Conservation (phyloP, 495 filamentous ascomycete species). For the Penicillium salamii region DNA sequence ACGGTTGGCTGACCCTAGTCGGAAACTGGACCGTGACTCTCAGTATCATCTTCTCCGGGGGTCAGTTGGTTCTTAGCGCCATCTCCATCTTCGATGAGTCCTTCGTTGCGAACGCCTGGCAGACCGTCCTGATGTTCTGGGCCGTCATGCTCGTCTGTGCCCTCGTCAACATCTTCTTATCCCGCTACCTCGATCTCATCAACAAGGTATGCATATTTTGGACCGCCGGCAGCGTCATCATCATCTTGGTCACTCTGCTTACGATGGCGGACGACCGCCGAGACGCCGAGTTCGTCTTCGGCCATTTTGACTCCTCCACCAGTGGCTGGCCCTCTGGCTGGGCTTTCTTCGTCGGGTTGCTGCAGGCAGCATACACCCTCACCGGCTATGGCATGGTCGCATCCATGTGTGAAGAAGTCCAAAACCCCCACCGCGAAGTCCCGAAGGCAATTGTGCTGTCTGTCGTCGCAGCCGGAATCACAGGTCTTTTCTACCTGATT, state of each 20-base stretch:
- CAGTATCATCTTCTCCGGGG: slow-evolving; percentile 50
- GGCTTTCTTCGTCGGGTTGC: slow-evolving; percentile 59
- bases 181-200: slow-evolving; percentile 58
- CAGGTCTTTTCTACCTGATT: slow-evolving; percentile 68
- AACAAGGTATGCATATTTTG: slow-evolving; percentile 69
- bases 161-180: slow-evolving; percentile 55
- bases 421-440: slow-evolving; percentile 62
- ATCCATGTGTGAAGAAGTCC: slow-evolving; percentile 67
- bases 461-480: slow-evolving; percentile 65
- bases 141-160: slow-evolving; percentile 58
- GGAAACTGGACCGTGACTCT: slow-evolving; percentile 63
- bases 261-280: slow-evolving; percentile 54
- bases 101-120: slow-evolving; percentile 59
- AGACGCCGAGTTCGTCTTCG: slow-evolving; percentile 58
- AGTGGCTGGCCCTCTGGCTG: slow-evolving; percentile 63
- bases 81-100: slow-evolving; percentile 60
- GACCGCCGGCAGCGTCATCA: slow-evolving; percentile 58
- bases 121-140: slow-evolving; percentile 66
- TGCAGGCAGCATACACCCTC: slow-evolving; percentile 59
- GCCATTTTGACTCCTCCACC: slow-evolving; percentile 54
- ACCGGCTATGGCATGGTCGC: slow-evolving; percentile 59
- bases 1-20: slow-evolving; percentile 72
- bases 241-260: slow-evolving; percentile 58
- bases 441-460: slow-evolving; percentile 71
- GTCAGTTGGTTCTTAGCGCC: slow-evolving; percentile 58